phyloP scores from a whole-genome alignment of 192 early-diverging fungal genomes.

The Chytriomyces sp. region DNA sequence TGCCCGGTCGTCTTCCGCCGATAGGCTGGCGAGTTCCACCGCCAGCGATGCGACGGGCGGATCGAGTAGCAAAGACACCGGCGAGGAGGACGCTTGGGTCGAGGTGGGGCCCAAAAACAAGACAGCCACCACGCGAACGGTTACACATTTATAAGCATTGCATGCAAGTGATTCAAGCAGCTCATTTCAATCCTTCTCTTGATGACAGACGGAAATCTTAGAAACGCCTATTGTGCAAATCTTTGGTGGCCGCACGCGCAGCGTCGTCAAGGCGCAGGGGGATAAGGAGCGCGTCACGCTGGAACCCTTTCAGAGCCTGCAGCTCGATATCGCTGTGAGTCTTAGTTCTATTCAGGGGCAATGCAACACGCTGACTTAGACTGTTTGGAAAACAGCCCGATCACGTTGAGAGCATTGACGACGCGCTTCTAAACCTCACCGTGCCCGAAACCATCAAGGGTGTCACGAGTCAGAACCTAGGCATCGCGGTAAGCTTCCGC shows the following conservation, averaged over 20 bases:
- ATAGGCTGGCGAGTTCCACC: constrained; percentile 8
- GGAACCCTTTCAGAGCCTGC: constrained; percentile 88
- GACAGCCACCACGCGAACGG: constrained; percentile 62
- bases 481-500: constrained; percentile 24
- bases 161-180: background rate
- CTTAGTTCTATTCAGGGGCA: constrained; percentile 4
- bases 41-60: background rate
- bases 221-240: constrained; percentile 83
- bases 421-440: constrained; percentile 80
- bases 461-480: constrained; percentile 20
- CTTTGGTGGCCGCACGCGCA: constrained; percentile 83
- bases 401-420: constrained; percentile 76
- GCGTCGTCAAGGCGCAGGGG: constrained; percentile 71
- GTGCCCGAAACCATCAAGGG: constrained; percentile 81
- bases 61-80: constrained; percentile 5
- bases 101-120: constrained; percentile 91
- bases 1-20: background rate
- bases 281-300: constrained; percentile 77
- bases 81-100: constrained; percentile 68
- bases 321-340: constrained; percentile 80
- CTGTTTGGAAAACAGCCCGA: constrained; percentile 46
- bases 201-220: constrained; percentile 56
- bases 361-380: background rate
- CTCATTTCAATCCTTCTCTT: background rate
- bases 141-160: constrained; percentile 23